Conservation (phyloP, 2,329 filamentous ascomycete genomes). For the Tricladium varicosporioides region DNA sequence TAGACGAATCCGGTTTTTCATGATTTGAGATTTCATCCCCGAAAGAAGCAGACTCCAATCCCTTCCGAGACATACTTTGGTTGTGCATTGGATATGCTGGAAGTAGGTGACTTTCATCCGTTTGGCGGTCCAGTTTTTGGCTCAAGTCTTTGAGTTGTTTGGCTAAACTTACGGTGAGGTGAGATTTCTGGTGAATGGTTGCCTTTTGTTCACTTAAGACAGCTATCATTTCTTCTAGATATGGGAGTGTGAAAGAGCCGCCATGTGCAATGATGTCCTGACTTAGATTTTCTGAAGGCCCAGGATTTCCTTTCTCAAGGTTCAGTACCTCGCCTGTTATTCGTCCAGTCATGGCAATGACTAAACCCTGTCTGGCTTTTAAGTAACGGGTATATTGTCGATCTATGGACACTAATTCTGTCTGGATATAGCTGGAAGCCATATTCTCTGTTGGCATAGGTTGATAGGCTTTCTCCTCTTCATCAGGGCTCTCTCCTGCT, state of each 20-base stretch:
- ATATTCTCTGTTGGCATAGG: constrained; percentile 13
- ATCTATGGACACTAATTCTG: constrained; percentile 39
- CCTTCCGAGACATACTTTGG: constrained; percentile 21
- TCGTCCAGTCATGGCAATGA: constrained; percentile 32
- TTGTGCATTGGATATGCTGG: constrained; percentile 47
- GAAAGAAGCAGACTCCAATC: constrained; percentile 40
- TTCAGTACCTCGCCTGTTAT: constrained; percentile 5
- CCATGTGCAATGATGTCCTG: constrained; percentile 21
- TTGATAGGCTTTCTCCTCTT: constrained; percentile 25
- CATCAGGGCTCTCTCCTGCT: constrained; percentile 39
- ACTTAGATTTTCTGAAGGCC: constrained; percentile 3
- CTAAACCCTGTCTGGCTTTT: constrained; percentile 46
- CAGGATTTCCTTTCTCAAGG: neutral
- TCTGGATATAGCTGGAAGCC: constrained; percentile 23
- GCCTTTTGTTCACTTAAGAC: constrained; percentile 56
- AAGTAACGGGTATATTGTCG: constrained; percentile 55
- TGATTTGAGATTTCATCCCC: constrained; percentile 42
- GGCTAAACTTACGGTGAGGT: constrained; percentile 49
- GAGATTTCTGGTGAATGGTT: constrained; percentile 56
- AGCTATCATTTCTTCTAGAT: constrained; percentile 51
- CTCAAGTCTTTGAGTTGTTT: constrained; percentile 51
- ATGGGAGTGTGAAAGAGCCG: constrained; percentile 52
- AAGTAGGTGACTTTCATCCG: constrained; percentile 62
- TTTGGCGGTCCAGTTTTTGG: constrained; percentile 51
- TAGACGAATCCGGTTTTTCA: constrained; percentile 41